phyloP scores from a whole-genome alignment of 2,329 filamentous ascomycete genomes.

The Aspergillus texensis region DNA sequence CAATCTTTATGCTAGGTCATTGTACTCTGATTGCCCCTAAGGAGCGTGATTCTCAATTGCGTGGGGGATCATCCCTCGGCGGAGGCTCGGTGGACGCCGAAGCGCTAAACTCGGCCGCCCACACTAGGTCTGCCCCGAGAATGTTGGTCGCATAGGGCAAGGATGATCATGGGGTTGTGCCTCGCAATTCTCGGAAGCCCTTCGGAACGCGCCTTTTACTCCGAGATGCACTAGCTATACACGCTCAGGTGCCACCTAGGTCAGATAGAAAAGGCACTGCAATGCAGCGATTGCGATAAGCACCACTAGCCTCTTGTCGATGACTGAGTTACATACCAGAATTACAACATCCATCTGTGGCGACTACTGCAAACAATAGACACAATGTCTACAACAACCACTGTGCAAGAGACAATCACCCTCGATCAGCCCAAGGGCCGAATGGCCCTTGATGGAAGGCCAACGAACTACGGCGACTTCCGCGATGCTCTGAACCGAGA shows the following conservation, averaged over 20 bases:
- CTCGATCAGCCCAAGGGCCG: slow-evolving; percentile 10
- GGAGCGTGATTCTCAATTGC: neutral
- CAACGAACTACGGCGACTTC: slow-evolving; percentile 25
- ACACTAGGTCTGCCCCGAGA: neutral
- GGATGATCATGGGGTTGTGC: neutral
- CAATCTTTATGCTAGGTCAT: neutral
- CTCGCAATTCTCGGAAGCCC: neutral
- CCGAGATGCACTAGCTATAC: neutral
- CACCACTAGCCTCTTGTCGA: neutral
- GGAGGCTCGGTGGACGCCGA: neutral
- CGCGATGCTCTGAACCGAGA: slow-evolving; percentile 36
- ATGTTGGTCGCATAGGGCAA: neutral
- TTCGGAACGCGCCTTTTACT: neutral
- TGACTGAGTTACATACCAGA: neutral
- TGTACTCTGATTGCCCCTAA: neutral
- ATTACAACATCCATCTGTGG: neutral
- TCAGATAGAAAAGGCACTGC: neutral
- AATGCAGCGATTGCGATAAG: neutral
- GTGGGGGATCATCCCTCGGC: neutral
- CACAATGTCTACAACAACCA: slow-evolving; percentile 23
- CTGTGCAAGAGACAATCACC: slow-evolving; percentile 5
- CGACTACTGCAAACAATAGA: neutral
- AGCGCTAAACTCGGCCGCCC: neutral
- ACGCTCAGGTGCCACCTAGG: neutral
- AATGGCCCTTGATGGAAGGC: slow-evolving; percentile 25